Percentiles rank a stretch among this genome's conserved stretches.
These are phyloP conservation scores for Brasilioporus rufonigricans DNA, from an alignment of 768 basidiomycete species.

Conservation along the genomic window DNA sequence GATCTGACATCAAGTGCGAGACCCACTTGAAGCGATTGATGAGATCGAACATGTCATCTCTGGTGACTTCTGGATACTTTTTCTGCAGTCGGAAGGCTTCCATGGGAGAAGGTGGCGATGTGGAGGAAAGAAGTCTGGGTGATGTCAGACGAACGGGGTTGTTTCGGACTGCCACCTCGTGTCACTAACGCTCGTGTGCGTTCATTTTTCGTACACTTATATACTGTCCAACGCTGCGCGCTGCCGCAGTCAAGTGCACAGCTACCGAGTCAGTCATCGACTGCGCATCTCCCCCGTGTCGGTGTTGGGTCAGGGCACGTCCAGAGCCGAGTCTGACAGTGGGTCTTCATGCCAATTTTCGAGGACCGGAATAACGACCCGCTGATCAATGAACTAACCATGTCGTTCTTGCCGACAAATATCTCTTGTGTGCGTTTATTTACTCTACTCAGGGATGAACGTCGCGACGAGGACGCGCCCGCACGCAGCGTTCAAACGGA, in stretches of 20 bases:
- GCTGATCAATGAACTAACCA: too few species aligned
- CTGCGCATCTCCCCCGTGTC: background rate
- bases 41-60: slow-evolving; percentile 93
- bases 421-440: background rate
- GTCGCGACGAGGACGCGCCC: background rate
- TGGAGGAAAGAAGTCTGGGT: background rate
- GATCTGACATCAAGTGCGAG: background rate
- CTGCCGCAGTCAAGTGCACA: background rate
- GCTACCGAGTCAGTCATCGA: background rate
- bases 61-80: slow-evolving; percentile 88
- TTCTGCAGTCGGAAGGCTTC: slow-evolving; percentile 84
- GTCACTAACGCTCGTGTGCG: background rate
- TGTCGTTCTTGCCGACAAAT: too few species aligned
- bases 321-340: too few species aligned
- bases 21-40: slow-evolving; percentile 95
- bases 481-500: background rate
- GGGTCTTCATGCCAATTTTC: too few species aligned
- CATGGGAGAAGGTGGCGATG: slow-evolving; percentile 44
- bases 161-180: slow-evolving; percentile 6
- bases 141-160: background rate
- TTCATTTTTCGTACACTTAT: background rate
- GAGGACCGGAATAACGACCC: too few species aligned
- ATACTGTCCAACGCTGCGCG: background rate
- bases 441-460: background rate
- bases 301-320: too few species aligned